Conservation (phyloP, 2,329 filamentous ascomycete species). For the Shiraia bambusicola region DNA sequence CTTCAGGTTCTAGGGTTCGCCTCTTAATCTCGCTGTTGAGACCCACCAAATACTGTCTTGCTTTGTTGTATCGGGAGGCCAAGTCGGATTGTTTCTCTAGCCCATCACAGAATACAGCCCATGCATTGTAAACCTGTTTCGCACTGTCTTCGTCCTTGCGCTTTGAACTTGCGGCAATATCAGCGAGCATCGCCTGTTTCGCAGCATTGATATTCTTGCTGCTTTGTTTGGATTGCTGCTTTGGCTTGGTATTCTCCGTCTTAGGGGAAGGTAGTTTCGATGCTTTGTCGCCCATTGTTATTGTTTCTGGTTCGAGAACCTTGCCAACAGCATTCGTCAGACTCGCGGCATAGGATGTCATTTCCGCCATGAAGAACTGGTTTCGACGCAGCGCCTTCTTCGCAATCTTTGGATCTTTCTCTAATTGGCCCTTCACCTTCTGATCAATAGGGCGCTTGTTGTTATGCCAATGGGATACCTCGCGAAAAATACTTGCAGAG, state of each 20-base stretch:
- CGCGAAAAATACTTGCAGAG: slow-evolving; percentile 49
- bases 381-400: slow-evolving; percentile 50
- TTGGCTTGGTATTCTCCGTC: slow-evolving; percentile 19
- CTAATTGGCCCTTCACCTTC: slow-evolving; percentile 35
- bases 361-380: slow-evolving; percentile 68
- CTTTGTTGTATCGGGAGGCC: slow-evolving; percentile 52
- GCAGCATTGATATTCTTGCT: slow-evolving; percentile 35
- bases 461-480: slow-evolving; percentile 64
- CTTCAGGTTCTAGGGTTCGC: slow-evolving; percentile 47
- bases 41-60: slow-evolving; percentile 51
- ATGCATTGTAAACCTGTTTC: slow-evolving; percentile 49
- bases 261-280: slow-evolving; percentile 1
- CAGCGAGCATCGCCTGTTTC: slow-evolving; percentile 49
- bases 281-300: slow-evolving; percentile 50
- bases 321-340: slow-evolving; percentile 66
- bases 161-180: slow-evolving; percentile 46
- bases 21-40: slow-evolving; percentile 45
- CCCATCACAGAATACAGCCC: slow-evolving; percentile 49
- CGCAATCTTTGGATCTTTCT: slow-evolving; percentile 37
- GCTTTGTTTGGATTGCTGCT: slow-evolving; percentile 27
- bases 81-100: slow-evolving; percentile 51
- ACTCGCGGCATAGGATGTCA: slow-evolving; percentile 68
- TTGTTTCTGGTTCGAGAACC: slow-evolving; percentile 63
- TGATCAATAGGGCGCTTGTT: slow-evolving; percentile 54
- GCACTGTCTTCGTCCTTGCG: slow-evolving; percentile 46